phyloP scores from a whole-genome alignment of 352 stramenopile species.

The Phytophthora boehmeriae region DNA sequence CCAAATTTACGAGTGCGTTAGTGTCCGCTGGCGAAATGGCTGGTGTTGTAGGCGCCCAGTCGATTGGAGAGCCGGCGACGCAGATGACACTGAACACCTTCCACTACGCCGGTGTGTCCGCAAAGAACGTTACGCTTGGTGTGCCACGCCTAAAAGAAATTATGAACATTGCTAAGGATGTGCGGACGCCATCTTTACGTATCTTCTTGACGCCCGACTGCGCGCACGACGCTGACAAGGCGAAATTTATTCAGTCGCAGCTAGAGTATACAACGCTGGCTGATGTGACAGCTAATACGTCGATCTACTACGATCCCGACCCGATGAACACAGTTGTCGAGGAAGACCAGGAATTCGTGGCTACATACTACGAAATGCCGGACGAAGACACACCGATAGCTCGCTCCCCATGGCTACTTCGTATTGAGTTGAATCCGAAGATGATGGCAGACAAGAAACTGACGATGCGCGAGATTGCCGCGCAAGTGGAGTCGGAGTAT shows the following conservation, averaged over 20 bases:
- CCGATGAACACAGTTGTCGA: constrained; percentile 96
- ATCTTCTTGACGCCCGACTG: constrained; percentile 95
- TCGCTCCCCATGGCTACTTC: constrained; percentile 97
- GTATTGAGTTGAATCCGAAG: constrained; percentile 98
- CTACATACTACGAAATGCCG: constrained; percentile 97
- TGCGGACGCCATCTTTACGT: constrained; percentile 97
- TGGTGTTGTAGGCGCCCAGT: constrained; percentile 98
- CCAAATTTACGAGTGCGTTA: constrained; percentile 95
- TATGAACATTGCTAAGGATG: constrained; percentile 98
- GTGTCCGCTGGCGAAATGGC: constrained; percentile 98
- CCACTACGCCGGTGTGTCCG: constrained; percentile 98
- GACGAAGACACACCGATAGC: constrained; percentile 96
- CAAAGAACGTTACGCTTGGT: constrained; percentile 99
- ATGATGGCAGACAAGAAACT: constrained; percentile 98
- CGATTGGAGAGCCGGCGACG: constrained; percentile 98
- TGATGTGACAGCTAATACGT: constrained; percentile 96
- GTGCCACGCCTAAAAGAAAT: constrained; percentile 99
- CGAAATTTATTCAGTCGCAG: constrained; percentile 92
- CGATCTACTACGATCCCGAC: constrained; percentile 99
- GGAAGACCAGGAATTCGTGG: constrained; percentile 97
- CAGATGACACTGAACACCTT: constrained; percentile 99
- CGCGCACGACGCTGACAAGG: constrained; percentile 83
- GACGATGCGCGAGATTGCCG: constrained; percentile 96
- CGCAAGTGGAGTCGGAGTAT: constrained; percentile 96
- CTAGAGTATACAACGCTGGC: constrained; percentile 98